phyloP scores from a whole-genome alignment of 2,329 filamentous ascomycete species.

The Xylariaceae sp. region DNA sequence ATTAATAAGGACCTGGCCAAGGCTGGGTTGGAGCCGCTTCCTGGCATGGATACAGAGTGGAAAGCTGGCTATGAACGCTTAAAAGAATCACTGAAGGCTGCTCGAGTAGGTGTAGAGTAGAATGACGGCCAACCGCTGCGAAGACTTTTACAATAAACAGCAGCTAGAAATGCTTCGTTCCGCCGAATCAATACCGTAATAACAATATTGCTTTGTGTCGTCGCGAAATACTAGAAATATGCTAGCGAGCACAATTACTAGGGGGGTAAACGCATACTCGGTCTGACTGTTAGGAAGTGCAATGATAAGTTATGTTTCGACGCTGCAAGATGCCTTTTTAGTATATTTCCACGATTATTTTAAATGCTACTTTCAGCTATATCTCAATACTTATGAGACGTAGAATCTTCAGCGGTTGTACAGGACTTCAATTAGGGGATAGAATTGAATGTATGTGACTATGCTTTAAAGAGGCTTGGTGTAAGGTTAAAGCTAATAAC shows the following conservation, averaged over 20 bases:
- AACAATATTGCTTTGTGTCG: too few species aligned
- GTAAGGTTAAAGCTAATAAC: not conserved
- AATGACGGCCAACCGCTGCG: not conserved
- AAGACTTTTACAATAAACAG: not conserved
- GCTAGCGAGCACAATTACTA: too few species aligned
- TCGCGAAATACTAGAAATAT: too few species aligned
- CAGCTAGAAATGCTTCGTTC: not conserved
- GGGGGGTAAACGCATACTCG: too few species aligned
- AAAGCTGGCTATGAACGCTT: constrained; percentile 23
- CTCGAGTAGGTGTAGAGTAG: not conserved
- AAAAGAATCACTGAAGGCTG: constrained; percentile 13
- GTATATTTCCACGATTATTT: too few species aligned
- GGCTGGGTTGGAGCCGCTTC: constrained; percentile 31
- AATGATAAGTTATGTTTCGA: too few species aligned
- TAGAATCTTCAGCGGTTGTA: too few species aligned
- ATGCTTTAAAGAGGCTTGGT: not conserved
- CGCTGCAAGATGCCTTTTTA: too few species aligned
- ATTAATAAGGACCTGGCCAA: constrained; percentile 30
- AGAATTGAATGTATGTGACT: not conserved
- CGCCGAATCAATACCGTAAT: not conserved
- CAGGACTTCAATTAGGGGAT: not conserved
- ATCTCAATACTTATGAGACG: too few species aligned
- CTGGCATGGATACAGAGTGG: constrained; percentile 40
- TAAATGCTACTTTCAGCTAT: too few species aligned
- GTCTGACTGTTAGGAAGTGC: too few species aligned